Evolutionary conservation across 371 early-diverging fungal species (phyloP).

Genomic region (Rhizopus microsporus): DNA sequence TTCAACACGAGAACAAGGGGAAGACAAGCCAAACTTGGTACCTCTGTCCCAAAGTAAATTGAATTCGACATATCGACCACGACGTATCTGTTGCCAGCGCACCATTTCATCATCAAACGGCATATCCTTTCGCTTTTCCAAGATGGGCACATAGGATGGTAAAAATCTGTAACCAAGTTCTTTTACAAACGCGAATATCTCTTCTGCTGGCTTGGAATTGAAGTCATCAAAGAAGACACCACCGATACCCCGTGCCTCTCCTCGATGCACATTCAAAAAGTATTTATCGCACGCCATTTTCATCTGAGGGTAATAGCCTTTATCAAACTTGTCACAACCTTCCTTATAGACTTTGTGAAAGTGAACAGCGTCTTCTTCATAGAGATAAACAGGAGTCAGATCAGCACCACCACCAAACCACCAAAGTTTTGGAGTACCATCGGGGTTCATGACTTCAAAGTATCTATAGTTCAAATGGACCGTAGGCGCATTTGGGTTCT

Average conservation of each 20-base stretch:
- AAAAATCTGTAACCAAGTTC: slow-evolving; percentile 76
- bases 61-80: slow-evolving; percentile 91
- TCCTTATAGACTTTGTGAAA: slow-evolving; percentile 80
- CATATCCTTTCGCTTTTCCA: slow-evolving; percentile 67
- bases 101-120: slow-evolving; percentile 69
- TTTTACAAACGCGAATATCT: slow-evolving; percentile 70
- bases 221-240: slow-evolving; percentile 91
- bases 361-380: slow-evolving; percentile 76
- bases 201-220: slow-evolving; percentile 65
- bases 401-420: slow-evolving; percentile 93
- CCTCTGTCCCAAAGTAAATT: slow-evolving; percentile 89
- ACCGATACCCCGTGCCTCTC: slow-evolving; percentile 83
- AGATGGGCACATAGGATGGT: slow-evolving; percentile 74
- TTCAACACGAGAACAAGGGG: slow-evolving; percentile 88
- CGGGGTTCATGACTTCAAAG: slow-evolving; percentile 82
- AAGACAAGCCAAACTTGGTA: slow-evolving; percentile 86
- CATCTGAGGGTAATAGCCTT: slow-evolving; percentile 69
- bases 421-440: slow-evolving; percentile 65
- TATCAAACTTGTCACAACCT: slow-evolving; percentile 77
- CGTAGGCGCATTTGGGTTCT: slow-evolving; percentile 95
- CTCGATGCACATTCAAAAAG: slow-evolving; percentile 76
- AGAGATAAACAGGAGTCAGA: slow-evolving; percentile 79
- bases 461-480: slow-evolving; percentile 97
- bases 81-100: slow-evolving; percentile 83
- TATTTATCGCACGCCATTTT: slow-evolving; percentile 88